Percentiles rank a stretch among this genome's conserved stretches.
phyloP scores from a whole-genome alignment of 495 filamentous ascomycete species.

The Tuber aestivum region DNA sequence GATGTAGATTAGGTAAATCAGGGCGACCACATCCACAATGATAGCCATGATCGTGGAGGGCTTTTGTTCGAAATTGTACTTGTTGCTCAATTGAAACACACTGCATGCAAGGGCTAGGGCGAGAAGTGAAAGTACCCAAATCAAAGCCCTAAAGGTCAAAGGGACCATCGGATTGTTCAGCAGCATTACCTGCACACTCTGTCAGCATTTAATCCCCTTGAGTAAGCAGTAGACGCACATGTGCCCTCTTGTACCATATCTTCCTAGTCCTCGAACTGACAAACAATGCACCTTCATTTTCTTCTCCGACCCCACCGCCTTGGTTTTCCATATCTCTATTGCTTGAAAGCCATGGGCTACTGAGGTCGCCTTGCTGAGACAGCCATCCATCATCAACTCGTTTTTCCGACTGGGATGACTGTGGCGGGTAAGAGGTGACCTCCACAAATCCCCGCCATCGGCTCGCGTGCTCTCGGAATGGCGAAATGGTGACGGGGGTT shows the following conservation, averaged over 20 bases:
- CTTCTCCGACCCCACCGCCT: conserved; percentile 43
- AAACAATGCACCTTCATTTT: conserved; percentile 27
- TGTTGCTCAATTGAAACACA: conserved; percentile 59
- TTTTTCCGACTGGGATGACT: conserved; percentile 48
- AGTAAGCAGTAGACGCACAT: conserved; percentile 38
- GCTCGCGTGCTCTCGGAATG: conserved; percentile 47
- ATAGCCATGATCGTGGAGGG: conserved; percentile 85
- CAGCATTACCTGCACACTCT: conserved; percentile 50
- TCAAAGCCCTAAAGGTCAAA: conserved; percentile 70
- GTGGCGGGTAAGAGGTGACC: conserved; percentile 51
- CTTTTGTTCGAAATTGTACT: conserved; percentile 43
- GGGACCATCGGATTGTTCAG: conserved; percentile 80
- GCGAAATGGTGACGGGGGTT: conserved; percentile 39
- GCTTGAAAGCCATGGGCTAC: conserved; percentile 53
- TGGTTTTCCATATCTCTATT: conserved; percentile 51
- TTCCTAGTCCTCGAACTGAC: conserved; percentile 45
- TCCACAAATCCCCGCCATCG: conserved; percentile 59
- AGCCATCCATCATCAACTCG: conserved; percentile 56
- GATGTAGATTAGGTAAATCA: conserved; percentile 86
- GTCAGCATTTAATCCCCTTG: conserved; percentile 12
- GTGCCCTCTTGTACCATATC: conserved; percentile 54
- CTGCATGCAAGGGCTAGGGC: conserved; percentile 74
- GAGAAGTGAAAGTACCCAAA: conserved; percentile 72
- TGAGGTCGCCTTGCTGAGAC: conserved; percentile 44
- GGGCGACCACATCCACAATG: conserved; percentile 77